Conservation (phyloP, 2,329 filamentous ascomycete species). For the Sphaerostilbella broomeana region DNA sequence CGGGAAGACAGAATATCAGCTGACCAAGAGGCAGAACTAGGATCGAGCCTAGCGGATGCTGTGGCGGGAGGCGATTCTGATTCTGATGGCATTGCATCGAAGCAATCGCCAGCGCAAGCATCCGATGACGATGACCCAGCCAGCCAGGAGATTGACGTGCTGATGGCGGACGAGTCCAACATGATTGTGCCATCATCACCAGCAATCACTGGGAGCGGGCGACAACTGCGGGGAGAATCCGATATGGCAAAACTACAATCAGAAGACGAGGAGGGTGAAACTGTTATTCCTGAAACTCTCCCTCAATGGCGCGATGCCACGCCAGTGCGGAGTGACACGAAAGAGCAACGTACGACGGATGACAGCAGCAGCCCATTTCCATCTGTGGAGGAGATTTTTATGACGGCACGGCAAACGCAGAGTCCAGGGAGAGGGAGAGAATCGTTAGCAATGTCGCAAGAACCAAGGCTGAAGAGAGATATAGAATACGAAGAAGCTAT, state of each 20-base stretch:
- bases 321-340: slow-evolving; percentile 10
- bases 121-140: neutral
- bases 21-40: slow-evolving; percentile 16
- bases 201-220: slow-evolving; percentile 40
- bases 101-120: slow-evolving; percentile 1
- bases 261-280: too few species aligned
- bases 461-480: slow-evolving; percentile 22
- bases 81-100: slow-evolving; percentile 3
- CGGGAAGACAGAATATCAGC: slow-evolving; percentile 10
- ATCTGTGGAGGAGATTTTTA: slow-evolving; percentile 34
- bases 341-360: neutral
- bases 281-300: slow-evolving; percentile 19
- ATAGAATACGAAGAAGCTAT: slow-evolving; percentile 39
- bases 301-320: slow-evolving; percentile 14
- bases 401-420: slow-evolving; percentile 33
- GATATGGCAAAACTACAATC: slow-evolving; percentile 26
- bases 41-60: slow-evolving; percentile 10
- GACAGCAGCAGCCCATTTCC: slow-evolving; percentile 30
- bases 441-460: slow-evolving; percentile 5
- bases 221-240: slow-evolving; percentile 41
- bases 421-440: slow-evolving; percentile 21
- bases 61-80: slow-evolving; percentile 4
- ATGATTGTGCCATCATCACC: slow-evolving; percentile 18
- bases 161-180: slow-evolving; percentile 10
- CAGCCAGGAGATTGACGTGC: neutral